A percentile compares a stretch with the other conserved stretches of the same genome.
phyloP scores from a whole-genome alignment of 2,329 filamentous ascomycete genomes.

The Penicillium frequentans region DNA sequence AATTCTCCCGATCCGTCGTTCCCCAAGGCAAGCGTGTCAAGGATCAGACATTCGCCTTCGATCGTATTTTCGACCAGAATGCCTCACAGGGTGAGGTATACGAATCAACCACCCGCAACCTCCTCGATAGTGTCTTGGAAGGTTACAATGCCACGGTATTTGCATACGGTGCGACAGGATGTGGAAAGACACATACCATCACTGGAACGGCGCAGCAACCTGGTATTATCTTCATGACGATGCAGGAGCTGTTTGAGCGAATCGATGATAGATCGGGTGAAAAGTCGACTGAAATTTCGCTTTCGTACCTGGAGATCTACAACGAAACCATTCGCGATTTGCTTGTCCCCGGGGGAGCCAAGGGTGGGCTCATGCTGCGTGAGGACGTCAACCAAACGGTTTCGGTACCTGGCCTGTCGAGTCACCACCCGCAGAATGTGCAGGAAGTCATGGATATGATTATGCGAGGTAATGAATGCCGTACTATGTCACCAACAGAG shows the following conservation, averaged over 20 bases:
- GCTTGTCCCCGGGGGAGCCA: conserved; percentile 79
- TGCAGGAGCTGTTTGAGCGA: conserved; percentile 98
- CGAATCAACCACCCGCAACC: conserved; percentile 81
- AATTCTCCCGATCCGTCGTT: conserved; percentile 78
- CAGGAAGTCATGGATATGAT: conserved; percentile 99
- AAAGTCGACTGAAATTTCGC: conserved; percentile 83
- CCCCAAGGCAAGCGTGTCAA: conserved; percentile 88
- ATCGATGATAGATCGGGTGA: conserved; percentile 83
- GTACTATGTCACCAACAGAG: conserved; percentile 94
- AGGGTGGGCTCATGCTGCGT: conserved; percentile 82
- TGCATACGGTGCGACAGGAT: conserved; percentile 95
- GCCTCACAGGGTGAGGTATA: conserved; percentile 91
- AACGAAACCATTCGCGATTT: conserved; percentile 98
- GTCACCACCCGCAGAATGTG: conserved; percentile 86
- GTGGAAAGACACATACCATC: conserved; percentile 98
- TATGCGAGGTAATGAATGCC: conserved; percentile 86
- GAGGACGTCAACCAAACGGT: conserved; percentile 94
- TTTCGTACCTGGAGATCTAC: conserved; percentile 98
- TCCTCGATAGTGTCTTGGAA: conserved; percentile 94
- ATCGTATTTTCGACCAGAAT: conserved; percentile 95
- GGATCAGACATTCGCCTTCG: conserved; percentile 96
- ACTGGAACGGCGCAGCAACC: conserved; percentile 88
- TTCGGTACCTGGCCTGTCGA: conserved; percentile 85
- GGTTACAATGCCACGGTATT: conserved; percentile 99
- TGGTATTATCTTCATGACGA: conserved; percentile 97